Base-by-base conservation (phyloP, 2,329 filamentous ascomycete genomes). In the Penicillium sp. region DNA sequence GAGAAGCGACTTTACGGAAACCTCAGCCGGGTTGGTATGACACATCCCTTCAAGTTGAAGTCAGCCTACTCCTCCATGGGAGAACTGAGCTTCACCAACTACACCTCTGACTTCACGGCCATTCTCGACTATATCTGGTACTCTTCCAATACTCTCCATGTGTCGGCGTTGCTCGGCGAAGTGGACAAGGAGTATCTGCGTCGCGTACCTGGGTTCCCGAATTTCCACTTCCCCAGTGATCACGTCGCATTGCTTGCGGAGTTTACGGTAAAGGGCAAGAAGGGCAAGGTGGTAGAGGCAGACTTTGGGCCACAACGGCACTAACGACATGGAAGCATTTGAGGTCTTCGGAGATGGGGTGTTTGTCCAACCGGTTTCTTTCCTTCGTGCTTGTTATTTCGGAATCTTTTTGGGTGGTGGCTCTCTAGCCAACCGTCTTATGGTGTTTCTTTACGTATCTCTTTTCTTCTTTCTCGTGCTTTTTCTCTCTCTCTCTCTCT, bases 81-180 rank as follows among this genome's bases (percentile, higher is more conserved):
- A 55, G 90, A 96, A 71, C 78, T 97, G 65, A 86, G 86, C 5
- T 99, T 96, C 73, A 99, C 94, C 44, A 99, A 99, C 75, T 99
- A 97, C 75, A 95, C 91, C 14, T 92, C 94, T 1, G 86, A 86
- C n/a, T 99, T 97, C 76, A 84, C 85, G 49, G 92, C 91, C 59
- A 90, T 95, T 55, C 89, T 99, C 63, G 94, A 99, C 73, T 97
- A 97, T 75, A 91, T 99, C 67, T 97, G 92, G 91, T 99, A 96
- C 76, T 92, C 91, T 54, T 93, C 91, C 55, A 96, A 94, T 73
- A 86, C 88, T 22, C 80, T 97, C 42, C 89, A 94, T 69, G 89
- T 95, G 25, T 87, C 90, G 17, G 88, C 88, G 50, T 76, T 97
- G 50, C 85, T 97, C 4, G 92, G 92, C 30, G 89, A 93, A 41